These are phyloP conservation scores for Nicotiana sylvestris DNA, from an alignment of 257 asterid species.

Conservation along the genomic window DNA sequence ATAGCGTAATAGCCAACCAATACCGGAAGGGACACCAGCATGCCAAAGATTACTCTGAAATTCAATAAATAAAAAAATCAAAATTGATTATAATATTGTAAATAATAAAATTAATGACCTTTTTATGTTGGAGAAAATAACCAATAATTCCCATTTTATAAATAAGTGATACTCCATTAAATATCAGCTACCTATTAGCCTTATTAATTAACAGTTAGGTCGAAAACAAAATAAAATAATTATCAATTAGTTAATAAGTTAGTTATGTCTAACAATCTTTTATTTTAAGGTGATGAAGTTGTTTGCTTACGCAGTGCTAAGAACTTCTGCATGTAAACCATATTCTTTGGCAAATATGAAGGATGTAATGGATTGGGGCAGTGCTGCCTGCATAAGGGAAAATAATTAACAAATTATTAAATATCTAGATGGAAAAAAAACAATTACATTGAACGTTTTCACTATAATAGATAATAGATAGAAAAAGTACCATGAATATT, in stretches of 20 bases:
- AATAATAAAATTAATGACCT: background rate
- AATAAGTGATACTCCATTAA: background rate
- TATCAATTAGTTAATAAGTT: too few species aligned
- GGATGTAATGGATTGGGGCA: conserved; percentile 66
- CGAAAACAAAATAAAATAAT: background rate
- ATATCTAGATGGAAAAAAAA: background rate
- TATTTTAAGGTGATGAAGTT: too few species aligned
- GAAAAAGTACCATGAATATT: background rate
- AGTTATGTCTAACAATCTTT: too few species aligned
- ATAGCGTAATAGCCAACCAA: conserved; percentile 48
- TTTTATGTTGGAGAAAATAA: too few species aligned
- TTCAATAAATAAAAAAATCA: background rate
- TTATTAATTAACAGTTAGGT: background rate
- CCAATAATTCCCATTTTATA: background rate
- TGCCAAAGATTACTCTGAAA: conserved; percentile 65
- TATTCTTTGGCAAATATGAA: conserved; percentile 64
- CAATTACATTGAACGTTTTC: background rate
- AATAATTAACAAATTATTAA: background rate
- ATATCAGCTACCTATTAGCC: background rate
- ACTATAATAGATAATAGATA: background rate
- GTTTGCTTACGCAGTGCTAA: conserved; percentile 57
- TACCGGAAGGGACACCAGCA: conserved; percentile 55
- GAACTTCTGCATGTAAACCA: conserved; percentile 60
- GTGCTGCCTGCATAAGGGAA: conserved; percentile 43
- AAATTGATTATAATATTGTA: background rate